Evolutionary conservation across 139 green algal species (phyloP).

Genomic region (Tetradesmus lagerheimii): DNA sequence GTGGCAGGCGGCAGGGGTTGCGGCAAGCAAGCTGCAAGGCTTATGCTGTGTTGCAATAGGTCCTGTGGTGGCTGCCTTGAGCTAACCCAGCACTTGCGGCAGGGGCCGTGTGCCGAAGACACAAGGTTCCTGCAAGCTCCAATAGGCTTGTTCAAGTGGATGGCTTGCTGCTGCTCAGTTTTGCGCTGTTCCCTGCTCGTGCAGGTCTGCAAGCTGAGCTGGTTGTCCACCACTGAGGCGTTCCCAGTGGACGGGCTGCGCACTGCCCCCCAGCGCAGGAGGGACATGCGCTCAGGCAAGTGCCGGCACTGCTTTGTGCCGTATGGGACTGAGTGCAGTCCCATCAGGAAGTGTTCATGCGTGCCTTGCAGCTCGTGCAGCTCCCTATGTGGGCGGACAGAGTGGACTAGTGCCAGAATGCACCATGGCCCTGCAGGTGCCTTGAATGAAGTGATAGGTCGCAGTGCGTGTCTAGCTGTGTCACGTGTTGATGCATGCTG

Average conservation of each 20-base stretch:
- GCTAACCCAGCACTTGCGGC: too few species aligned
- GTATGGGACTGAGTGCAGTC: background rate
- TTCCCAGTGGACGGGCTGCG: slow-evolving; percentile 20
- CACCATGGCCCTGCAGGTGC: too few species aligned
- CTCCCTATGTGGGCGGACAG: too few species aligned
- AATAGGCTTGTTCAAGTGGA: too few species aligned
- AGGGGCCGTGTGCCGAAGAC: too few species aligned
- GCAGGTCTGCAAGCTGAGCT: slow-evolving; percentile 38
- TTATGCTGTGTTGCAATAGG: background rate
- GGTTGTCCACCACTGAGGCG: slow-evolving; percentile 13
- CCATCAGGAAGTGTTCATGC: background rate
- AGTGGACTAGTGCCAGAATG: too few species aligned
- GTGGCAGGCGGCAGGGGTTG: background rate
- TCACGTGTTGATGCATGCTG: background rate
- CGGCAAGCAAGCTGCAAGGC: background rate
- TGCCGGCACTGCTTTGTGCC: background rate
- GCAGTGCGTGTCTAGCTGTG: too few species aligned
- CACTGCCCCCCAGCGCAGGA: background rate
- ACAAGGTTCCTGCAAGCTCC: background rate
- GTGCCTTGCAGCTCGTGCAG: background rate
- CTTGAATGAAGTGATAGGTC: too few species aligned
- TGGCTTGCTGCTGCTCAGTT: background rate
- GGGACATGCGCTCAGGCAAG: slow-evolving; percentile 35
- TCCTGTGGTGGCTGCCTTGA: too few species aligned
- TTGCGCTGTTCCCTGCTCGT: background rate